These are phyloP conservation scores for Paraphoma chrysanthemicola DNA, from an alignment of 2,329 filamentous ascomycete genomes.

Conservation along the genomic window DNA sequence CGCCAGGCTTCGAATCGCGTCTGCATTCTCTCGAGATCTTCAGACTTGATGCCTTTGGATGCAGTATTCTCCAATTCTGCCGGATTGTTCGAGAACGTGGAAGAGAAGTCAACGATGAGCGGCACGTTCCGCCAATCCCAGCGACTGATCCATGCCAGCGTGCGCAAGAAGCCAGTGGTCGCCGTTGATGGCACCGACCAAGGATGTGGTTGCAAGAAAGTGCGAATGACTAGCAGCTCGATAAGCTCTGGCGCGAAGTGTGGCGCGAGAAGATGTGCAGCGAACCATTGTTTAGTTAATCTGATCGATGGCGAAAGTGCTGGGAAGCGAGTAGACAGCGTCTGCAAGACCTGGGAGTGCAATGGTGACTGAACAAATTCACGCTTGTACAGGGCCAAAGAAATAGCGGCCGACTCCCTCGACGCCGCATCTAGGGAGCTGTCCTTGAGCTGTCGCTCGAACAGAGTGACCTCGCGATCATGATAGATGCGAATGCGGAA, in stretches of 20 bases:
- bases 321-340: slow-evolving; percentile 79
- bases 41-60: slow-evolving; percentile 57
- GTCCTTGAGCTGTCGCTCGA: slow-evolving; percentile 80
- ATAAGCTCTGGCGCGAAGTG: slow-evolving; percentile 83
- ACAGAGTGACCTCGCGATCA: slow-evolving; percentile 81
- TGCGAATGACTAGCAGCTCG: slow-evolving; percentile 79
- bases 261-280: slow-evolving; percentile 76
- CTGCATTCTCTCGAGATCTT: slow-evolving; percentile 68
- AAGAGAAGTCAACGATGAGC: slow-evolving; percentile 76
- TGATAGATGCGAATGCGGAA: slow-evolving; percentile 90
- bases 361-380: slow-evolving; percentile 75
- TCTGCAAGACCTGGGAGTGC: slow-evolving; percentile 81
- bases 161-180: slow-evolving; percentile 81
- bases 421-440: slow-evolving; percentile 69
- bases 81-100: slow-evolving; percentile 25
- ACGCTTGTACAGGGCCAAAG: slow-evolving; percentile 74
- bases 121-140: slow-evolving; percentile 94
- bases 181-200: slow-evolving; percentile 80
- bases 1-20: slow-evolving; percentile 84
- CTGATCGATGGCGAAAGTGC: slow-evolving; percentile 83
- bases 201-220: slow-evolving; percentile 82
- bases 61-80: slow-evolving; percentile 25
- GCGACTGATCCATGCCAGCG: slow-evolving; percentile 77
- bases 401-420: slow-evolving; percentile 72
- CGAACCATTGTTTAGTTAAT: slow-evolving; percentile 89